Percentiles rank a stretch among this genome's conserved stretches.
Conservation (phyloP, 2,329 filamentous ascomycete genomes). For the Phialophora verrucosa region DNA sequence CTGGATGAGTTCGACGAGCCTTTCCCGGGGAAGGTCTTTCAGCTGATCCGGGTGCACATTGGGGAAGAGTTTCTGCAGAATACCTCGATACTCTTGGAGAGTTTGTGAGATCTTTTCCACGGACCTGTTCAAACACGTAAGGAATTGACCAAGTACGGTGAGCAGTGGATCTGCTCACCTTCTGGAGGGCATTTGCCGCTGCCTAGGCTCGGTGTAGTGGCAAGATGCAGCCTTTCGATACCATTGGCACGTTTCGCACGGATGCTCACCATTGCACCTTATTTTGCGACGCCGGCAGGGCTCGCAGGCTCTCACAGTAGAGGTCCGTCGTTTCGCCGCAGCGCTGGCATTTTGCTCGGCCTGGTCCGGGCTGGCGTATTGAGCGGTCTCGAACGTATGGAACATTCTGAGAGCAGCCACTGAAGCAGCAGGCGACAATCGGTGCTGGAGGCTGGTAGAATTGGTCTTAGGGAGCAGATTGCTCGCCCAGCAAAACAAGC, state of each 20-base stretch:
- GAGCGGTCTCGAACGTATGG: slow-evolving; percentile 51
- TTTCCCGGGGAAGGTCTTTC: slow-evolving; percentile 62
- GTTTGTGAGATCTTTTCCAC: slow-evolving; percentile 69
- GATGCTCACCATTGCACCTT: slow-evolving; percentile 79
- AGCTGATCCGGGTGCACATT: slow-evolving; percentile 60
- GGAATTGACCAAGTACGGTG: slow-evolving; percentile 21
- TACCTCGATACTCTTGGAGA: slow-evolving; percentile 68
- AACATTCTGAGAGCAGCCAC: slow-evolving; percentile 44
- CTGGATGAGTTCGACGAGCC: slow-evolving; percentile 63
- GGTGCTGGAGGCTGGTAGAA: background rate
- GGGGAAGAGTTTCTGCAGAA: slow-evolving; percentile 68
- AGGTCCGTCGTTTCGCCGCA: slow-evolving; percentile 47
- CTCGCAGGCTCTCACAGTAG: slow-evolving; percentile 64
- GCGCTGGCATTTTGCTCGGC: slow-evolving; percentile 40
- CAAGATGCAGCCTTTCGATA: slow-evolving; percentile 80
- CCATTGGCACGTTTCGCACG: slow-evolving; percentile 81
- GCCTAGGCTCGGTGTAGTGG: slow-evolving; percentile 79
- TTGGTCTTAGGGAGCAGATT: background rate
- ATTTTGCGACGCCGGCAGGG: slow-evolving; percentile 83
- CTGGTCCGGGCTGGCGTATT: slow-evolving; percentile 44
- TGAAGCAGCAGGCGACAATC: background rate
- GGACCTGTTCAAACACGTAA: slow-evolving; percentile 50
- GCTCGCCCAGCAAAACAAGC: background rate
- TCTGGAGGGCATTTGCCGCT: slow-evolving; percentile 75
- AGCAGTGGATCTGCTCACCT: slow-evolving; percentile 62